Evolutionary conservation across 176 grass and related monocot species (phyloP), one percentile per base, ranked within the genome.

Genomic region (Juncus inflexus): DNA sequence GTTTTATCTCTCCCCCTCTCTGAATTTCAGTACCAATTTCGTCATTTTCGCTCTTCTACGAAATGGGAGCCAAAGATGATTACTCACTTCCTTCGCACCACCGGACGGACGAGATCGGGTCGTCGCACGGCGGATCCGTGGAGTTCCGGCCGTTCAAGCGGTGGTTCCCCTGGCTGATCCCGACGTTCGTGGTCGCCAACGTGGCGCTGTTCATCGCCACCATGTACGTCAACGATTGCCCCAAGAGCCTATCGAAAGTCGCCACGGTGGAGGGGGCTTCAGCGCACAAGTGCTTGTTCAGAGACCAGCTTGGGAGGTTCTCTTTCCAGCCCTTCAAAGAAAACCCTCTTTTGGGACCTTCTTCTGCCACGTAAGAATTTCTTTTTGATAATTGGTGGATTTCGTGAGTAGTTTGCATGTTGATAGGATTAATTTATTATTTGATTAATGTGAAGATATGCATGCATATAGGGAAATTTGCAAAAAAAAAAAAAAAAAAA

Each of bases 181-280:
- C 94, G 42, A 37, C 81, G 54, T 84, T 92, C 67, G 49, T 89
- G 3, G 57, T 79, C 47, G 75, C 78, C 40, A 86, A 92, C 61
- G 10, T 86, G 37, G 83, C 37, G 10, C 56, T 92, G 54, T 99
- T 99, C 85, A 60, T 83, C 7, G 70, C 86, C 67, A 82, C 85
- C 28, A 92, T 99, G 94, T 99, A 89, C 85, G 28, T 82, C 37
- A 99, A 99, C 67, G 80, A 99, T 63, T 99, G 94, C 72, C 94
- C 94, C 57, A 59, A 58, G 19, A 82, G 77, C 52, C 54, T 10
- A 69, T 28, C 78, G 58, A 64, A 71, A 50, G 45, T 37, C 9
- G 87, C 66, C 52, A 84, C 12, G 75, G 77, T 49, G 83, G 76
- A 42, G 65, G 81, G 47, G 42, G 73, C 9, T 50, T 45, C 68